phyloP scores from a whole-genome alignment of 371 early-diverging fungal species.

The Rozella allomycis region DNA sequence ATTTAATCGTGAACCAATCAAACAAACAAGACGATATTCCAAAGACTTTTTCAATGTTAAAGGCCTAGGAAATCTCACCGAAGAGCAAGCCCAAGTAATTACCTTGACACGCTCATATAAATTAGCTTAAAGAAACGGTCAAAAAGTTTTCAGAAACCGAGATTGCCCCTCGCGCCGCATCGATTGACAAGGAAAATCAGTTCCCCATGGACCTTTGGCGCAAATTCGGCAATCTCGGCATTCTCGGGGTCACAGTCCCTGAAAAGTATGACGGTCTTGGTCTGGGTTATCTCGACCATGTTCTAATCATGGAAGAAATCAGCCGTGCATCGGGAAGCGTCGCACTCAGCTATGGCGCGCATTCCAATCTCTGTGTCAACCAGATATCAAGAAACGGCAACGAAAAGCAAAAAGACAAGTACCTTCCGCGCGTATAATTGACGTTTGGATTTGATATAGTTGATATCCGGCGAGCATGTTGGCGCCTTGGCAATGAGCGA shows the following conservation, averaged over 20 bases:
- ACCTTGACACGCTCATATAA: no score
- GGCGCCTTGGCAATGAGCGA: slow-evolving; percentile 94
- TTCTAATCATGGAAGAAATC: slow-evolving; percentile 81
- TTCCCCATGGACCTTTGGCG: slow-evolving; percentile 93
- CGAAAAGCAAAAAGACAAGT: slow-evolving; percentile 66
- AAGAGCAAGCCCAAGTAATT: no score
- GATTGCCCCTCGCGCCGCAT: slow-evolving; percentile 54
- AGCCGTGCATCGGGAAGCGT: slow-evolving; percentile 74
- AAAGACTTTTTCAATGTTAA: no score
- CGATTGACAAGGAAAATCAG: slow-evolving; percentile 59
- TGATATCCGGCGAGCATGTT: slow-evolving; percentile 72
- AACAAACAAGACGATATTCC: no score
- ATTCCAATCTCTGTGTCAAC: slow-evolving; percentile 90
- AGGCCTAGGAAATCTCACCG: no score
- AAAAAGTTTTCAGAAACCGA: no score
- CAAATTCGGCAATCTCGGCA: slow-evolving; percentile 86
- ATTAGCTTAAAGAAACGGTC: no score
- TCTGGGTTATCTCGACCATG: slow-evolving; percentile 78
- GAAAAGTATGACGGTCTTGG: slow-evolving; percentile 71
- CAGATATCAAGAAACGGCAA: slow-evolving; percentile 83
- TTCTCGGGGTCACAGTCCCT: slow-evolving; percentile 70
- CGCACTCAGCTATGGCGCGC: slow-evolving; percentile 84
- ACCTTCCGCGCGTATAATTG: slow-evolving; percentile 50
- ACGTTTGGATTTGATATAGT: slow-evolving; percentile 4
- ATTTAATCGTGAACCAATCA: no score